A percentile compares a stretch with the other conserved stretches of the same genome.
Conservation (phyloP, 2,329 filamentous ascomycete genomes). For the Diaporthe amygdali region DNA sequence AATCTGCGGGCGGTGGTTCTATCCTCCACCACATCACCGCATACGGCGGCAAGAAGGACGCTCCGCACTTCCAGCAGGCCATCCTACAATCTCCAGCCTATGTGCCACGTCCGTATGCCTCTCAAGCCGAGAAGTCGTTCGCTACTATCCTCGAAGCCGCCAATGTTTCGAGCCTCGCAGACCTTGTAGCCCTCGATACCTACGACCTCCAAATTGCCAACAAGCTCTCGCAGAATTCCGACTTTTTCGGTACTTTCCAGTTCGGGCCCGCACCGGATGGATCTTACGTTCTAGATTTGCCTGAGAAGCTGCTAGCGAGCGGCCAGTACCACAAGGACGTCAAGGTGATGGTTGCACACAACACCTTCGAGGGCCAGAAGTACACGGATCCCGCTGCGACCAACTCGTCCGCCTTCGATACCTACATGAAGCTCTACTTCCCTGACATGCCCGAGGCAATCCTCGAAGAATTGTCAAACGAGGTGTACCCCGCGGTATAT, state of each 20-base stretch:
- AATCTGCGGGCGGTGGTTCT: slow-evolving; percentile 45
- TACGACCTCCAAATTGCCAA: slow-evolving; percentile 17
- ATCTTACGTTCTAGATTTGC: slow-evolving; percentile 2
- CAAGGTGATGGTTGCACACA: slow-evolving; percentile 20
- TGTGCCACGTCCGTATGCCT: slow-evolving; percentile 1
- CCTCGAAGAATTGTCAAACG: not conserved
- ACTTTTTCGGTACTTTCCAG: slow-evolving; percentile 10
- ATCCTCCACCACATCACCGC: slow-evolving; percentile 23
- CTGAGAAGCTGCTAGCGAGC: slow-evolving; percentile 8
- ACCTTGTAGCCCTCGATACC: not conserved
- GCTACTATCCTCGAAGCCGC: not conserved
- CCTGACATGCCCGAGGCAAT: not conserved
- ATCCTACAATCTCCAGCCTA: slow-evolving; percentile 20
- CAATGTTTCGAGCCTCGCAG: slow-evolving; percentile 5
- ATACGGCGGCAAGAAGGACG: not conserved
- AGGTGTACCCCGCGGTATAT: slow-evolving; percentile 14
- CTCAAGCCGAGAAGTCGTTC: slow-evolving; percentile 13
- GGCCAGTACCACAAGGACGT: slow-evolving; percentile 16
- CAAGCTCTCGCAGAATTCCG: slow-evolving; percentile 6
- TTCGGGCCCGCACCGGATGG: slow-evolving; percentile 18
- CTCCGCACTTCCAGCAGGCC: slow-evolving; percentile 18
- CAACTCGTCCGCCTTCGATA: slow-evolving; percentile 13
- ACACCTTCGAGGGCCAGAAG: slow-evolving; percentile 17
- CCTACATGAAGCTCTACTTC: slow-evolving; percentile 14
- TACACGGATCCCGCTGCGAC: slow-evolving; percentile 14